These are phyloP conservation scores for Sherardia arvensis DNA, from an alignment of 257 asterid genomes.

Conservation along the genomic window DNA sequence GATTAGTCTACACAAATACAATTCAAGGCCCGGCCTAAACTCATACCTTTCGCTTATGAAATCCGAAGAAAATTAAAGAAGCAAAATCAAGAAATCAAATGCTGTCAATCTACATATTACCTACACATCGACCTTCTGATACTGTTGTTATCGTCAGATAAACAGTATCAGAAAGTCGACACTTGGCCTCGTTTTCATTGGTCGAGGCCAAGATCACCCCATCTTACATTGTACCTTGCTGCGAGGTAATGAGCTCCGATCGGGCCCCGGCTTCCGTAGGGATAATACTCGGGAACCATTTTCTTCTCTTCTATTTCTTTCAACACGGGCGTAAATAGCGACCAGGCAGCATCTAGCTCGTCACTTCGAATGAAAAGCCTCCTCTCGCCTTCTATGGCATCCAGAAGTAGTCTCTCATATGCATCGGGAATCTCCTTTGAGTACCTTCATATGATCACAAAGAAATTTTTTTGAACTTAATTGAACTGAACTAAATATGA, in stretches of 20 bases:
- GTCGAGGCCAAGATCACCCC: constrained; percentile 82
- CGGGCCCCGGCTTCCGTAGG: constrained; percentile 93
- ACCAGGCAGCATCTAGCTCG: constrained; percentile 95
- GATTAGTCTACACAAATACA: not conserved
- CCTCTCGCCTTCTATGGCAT: constrained; percentile 91
- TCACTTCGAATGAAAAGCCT: constrained; percentile 93
- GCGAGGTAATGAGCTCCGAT: constrained; percentile 95
- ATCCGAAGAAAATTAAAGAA: not conserved
- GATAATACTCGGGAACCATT: constrained; percentile 71
- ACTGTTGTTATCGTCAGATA: too few relatives aligned
- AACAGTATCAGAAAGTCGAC: not conserved
- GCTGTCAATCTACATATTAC: not conserved
- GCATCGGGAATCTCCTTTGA: constrained; percentile 95
- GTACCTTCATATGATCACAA: constrained; percentile 36
- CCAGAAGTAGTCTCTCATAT: constrained; percentile 85
- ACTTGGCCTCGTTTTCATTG: constrained; percentile 20
- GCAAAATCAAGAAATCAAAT: not conserved
- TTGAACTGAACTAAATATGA: too few relatives aligned
- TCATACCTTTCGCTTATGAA: not conserved
- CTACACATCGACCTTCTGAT: not conserved
- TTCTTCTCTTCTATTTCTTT: constrained; percentile 69
- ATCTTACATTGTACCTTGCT: constrained; percentile 68
- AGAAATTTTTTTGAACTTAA: too few relatives aligned
- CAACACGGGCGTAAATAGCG: constrained; percentile 81
- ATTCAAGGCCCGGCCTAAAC: not conserved